phyloP scores from a whole-genome alignment of 352 stramenopile genomes.

The Pythium biforme region DNA sequence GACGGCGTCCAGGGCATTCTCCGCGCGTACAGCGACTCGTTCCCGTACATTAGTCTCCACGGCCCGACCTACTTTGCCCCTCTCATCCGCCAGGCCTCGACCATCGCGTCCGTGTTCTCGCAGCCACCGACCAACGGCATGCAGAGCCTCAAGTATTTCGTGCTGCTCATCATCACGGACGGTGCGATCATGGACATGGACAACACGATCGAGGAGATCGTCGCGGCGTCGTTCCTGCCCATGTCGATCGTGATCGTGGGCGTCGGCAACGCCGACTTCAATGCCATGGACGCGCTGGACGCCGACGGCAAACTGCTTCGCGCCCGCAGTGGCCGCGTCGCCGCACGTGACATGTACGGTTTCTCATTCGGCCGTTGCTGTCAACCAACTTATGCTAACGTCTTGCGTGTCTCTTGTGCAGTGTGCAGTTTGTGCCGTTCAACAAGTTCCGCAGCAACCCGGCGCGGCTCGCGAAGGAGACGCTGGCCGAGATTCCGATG shows the following conservation, averaged over 20 bases:
- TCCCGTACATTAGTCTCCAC: slow-evolving; percentile 65
- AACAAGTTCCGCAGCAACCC: slow-evolving; percentile 69
- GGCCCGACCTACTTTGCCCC: slow-evolving; percentile 82
- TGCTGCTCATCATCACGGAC: slow-evolving; percentile 72
- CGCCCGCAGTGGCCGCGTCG: slow-evolving; percentile 32
- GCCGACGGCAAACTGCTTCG: slow-evolving; percentile 57
- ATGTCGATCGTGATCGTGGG: slow-evolving; percentile 73
- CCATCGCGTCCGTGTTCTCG: slow-evolving; percentile 58
- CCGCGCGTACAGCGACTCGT: slow-evolving; percentile 25
- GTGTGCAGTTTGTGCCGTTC: slow-evolving; percentile 77
- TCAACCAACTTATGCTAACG: background rate
- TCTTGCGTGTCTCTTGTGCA: slow-evolving; percentile 22
- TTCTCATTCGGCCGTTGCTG: background rate
- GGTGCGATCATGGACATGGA: slow-evolving; percentile 81
- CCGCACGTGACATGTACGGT: slow-evolving; percentile 64
- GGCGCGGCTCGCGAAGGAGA: slow-evolving; percentile 62
- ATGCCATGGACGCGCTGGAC: slow-evolving; percentile 62
- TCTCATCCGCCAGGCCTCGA: slow-evolving; percentile 58
- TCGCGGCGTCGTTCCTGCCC: slow-evolving; percentile 41
- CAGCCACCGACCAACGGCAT: slow-evolving; percentile 23
- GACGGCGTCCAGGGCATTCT: slow-evolving; percentile 41
- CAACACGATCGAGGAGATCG: slow-evolving; percentile 65
- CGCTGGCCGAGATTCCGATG: slow-evolving; percentile 62
- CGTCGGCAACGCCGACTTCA: slow-evolving; percentile 70
- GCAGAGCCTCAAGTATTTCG: slow-evolving; percentile 72